Conservation (phyloP, 768 basidiomycete species). For the Russula sp. region DNA sequence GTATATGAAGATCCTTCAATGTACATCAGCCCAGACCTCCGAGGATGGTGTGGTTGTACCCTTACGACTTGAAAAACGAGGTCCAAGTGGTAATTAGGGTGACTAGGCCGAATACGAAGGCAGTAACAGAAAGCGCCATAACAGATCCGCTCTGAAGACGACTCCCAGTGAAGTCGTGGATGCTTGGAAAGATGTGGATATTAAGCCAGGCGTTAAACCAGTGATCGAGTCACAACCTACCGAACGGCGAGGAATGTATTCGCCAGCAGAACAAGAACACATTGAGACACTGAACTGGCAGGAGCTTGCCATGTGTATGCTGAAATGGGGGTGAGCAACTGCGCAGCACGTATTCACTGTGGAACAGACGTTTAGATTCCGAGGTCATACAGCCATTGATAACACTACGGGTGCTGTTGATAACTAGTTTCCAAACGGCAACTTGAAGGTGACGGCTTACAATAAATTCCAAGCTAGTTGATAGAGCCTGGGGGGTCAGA, state of each 20-base stretch:
- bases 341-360: background rate
- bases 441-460: background rate
- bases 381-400: background rate
- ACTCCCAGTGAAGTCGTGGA: background rate
- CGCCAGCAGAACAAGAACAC: background rate
- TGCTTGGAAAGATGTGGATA: background rate
- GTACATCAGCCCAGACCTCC: background rate
- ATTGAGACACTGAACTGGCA: background rate
- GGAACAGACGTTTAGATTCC: background rate
- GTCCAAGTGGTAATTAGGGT: background rate
- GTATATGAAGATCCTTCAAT: background rate
- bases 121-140: background rate
- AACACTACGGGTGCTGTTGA: background rate
- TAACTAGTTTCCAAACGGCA: background rate
- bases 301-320: background rate
- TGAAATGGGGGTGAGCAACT: background rate
- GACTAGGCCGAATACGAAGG: background rate
- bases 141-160: background rate
- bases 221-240: background rate
- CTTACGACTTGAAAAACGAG: background rate
- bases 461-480: background rate
- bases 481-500: background rate
- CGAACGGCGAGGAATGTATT: background rate
- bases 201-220: background rate
- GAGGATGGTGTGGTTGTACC: background rate